These are phyloP conservation scores for Coprinopsis sp. DNA, from an alignment of 768 basidiomycete genomes.

Conservation along the genomic window DNA sequence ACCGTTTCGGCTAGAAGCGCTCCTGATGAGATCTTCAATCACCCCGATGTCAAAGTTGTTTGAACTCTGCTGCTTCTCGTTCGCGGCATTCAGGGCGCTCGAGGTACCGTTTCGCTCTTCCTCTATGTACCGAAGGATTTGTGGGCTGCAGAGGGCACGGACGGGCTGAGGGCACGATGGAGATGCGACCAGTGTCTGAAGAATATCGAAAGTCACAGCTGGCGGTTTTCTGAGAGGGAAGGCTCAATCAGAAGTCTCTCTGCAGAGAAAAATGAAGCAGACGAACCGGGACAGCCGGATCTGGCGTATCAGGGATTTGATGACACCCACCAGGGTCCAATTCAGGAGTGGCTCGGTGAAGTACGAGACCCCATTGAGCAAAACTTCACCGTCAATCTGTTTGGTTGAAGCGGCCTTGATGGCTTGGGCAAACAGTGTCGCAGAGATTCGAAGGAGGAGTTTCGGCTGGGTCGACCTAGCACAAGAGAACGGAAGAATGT, in stretches of 20 bases:
- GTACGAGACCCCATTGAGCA: slow-evolving; percentile 74
- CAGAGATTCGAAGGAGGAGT: slow-evolving; percentile 60
- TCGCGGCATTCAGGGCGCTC: too few species aligned
- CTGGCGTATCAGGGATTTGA: slow-evolving; percentile 58
- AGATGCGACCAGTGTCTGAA: slow-evolving; percentile 64
- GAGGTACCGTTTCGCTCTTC: slow-evolving; percentile 22
- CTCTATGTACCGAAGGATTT: slow-evolving; percentile 42
- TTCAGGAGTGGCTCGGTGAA: slow-evolving; percentile 68
- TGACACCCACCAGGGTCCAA: slow-evolving; percentile 77
- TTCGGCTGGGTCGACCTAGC: slow-evolving; percentile 66
- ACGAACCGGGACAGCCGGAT: slow-evolving; percentile 52
- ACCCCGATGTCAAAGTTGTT: slow-evolving; percentile 26
- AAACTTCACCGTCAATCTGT: slow-evolving; percentile 61
- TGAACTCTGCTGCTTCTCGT: too few species aligned
- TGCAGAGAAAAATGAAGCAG: neutral
- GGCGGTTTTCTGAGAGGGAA: slow-evolving; percentile 38
- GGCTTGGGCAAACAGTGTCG: slow-evolving; percentile 62
- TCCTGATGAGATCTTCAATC: slow-evolving; percentile 1
- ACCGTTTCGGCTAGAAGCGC: slow-evolving; percentile 1
- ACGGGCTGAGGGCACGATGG: slow-evolving; percentile 62
- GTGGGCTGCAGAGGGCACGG: slow-evolving; percentile 56
- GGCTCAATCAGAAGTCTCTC: neutral
- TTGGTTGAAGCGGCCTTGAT: slow-evolving; percentile 41
- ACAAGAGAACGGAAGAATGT: slow-evolving; percentile 1
- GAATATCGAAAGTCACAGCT: slow-evolving; percentile 53